Evolutionary conservation across 1,139 yeast species (phyloP).

Genomic region (Hemisphaericaspora xylanilytica): DNA sequence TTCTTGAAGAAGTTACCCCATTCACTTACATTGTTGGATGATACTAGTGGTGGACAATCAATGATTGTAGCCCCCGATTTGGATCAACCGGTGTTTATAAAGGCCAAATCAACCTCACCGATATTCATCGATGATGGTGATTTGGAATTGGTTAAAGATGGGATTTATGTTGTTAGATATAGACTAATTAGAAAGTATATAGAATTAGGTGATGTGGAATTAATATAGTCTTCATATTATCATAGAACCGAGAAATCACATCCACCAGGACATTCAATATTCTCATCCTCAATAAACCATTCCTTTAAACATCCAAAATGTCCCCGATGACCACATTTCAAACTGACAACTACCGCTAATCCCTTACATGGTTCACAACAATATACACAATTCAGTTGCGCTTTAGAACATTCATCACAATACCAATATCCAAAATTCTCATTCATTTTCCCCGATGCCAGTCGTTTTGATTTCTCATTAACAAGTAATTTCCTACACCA

Average conservation of each 20-base stretch:
- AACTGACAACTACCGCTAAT: conserved; percentile 57
- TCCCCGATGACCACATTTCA: conserved; percentile 85
- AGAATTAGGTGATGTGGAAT: conserved; percentile 39
- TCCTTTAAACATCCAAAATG: conserved; percentile 76
- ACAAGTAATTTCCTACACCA: conserved; percentile 61
- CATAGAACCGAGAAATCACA: conserved; percentile 32
- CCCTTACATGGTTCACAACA: conserved; percentile 82
- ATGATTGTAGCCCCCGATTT: conserved; percentile 82
- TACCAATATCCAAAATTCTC: conserved; percentile 71
- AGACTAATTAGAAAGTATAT: conserved; percentile 44
- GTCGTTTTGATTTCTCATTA: conserved; percentile 56
- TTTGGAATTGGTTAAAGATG: conserved; percentile 60
- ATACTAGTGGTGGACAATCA: conserved; percentile 67
- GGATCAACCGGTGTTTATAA: conserved; percentile 71
- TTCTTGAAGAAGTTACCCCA: conserved; percentile 69
- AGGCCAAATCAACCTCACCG: conserved; percentile 40
- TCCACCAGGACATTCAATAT: conserved; percentile 80
- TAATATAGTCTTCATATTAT: conserved; percentile 23
- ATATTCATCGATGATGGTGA: conserved; percentile 35
- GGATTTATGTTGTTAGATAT: conserved; percentile 76
- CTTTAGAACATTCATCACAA: conserved; percentile 66
- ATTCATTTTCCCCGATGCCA: conserved; percentile 7
- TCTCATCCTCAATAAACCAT: conserved; percentile 70
- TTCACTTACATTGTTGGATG: conserved; percentile 70
- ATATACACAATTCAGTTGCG: conserved; percentile 69